A percentile compares a stretch with the other conserved stretches of the same genome.
Evolutionary conservation across 345 rosid genomes (phyloP).

Genomic region (Sonneratia caseolaris): DNA sequence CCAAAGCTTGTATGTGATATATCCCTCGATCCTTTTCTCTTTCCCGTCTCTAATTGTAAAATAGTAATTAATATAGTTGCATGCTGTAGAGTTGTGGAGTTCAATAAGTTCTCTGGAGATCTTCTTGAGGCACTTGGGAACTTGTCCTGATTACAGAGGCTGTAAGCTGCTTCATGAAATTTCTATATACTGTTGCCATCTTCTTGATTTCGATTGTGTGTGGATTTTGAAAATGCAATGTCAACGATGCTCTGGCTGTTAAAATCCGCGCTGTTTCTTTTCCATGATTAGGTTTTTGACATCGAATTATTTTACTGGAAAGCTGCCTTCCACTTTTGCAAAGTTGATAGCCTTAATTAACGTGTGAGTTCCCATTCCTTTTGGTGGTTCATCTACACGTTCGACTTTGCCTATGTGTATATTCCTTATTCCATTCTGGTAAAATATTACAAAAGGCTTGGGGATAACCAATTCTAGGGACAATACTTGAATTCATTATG

Average conservation of each 20-base stretch:
- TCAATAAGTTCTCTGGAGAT: slow-evolving; percentile 8
- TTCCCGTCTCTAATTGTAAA: background rate
- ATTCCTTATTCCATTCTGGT: too few species aligned
- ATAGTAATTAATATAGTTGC: background rate
- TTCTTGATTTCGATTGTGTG: background rate
- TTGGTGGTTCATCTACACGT: background rate
- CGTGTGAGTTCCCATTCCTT: slow-evolving; percentile 1
- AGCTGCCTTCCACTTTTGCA: slow-evolving; percentile 15
- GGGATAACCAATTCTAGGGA: slow-evolving; percentile 18
- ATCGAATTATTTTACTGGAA: slow-evolving; percentile 18
- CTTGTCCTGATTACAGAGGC: background rate
- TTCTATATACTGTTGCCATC: background rate
- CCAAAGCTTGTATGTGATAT: background rate
- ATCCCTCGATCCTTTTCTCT: background rate
- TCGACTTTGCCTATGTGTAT: background rate
- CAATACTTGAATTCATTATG: slow-evolving; percentile 15
- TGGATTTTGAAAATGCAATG: background rate
- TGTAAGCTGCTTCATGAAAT: slow-evolving; percentile 2
- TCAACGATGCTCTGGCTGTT: background rate
- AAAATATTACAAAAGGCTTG: slow-evolving; percentile 7
- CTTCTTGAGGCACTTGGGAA: slow-evolving; percentile 9
- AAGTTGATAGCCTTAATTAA: slow-evolving; percentile 1
- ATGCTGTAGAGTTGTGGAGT: slow-evolving; percentile 5
- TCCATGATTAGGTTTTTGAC: slow-evolving; percentile 1
- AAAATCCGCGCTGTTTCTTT: too few species aligned